A percentile compares a stretch with the other conserved stretches of the same genome.
Evolutionary conservation across 208 protist species (phyloP).

Genomic region (Blastocrithidia nonstop): DNA sequence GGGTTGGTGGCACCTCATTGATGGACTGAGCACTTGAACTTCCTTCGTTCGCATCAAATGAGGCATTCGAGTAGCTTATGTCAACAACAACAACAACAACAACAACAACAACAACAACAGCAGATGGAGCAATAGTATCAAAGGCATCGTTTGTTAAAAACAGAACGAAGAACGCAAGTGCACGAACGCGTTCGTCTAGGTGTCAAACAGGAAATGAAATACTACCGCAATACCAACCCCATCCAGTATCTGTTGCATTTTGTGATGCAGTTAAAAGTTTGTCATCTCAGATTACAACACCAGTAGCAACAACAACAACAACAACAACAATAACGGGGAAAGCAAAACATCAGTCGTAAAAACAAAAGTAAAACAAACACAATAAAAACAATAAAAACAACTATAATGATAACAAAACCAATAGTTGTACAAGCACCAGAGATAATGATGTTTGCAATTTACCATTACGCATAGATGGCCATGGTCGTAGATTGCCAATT

Average conservation of each 20-base stretch:
- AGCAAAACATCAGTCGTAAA: too few species aligned
- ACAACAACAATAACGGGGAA: slow-evolving; percentile 6
- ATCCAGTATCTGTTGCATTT: slow-evolving; percentile 55
- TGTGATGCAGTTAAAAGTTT: slow-evolving; percentile 26
- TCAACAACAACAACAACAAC: neutral
- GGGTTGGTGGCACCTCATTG: slow-evolving; percentile 31
- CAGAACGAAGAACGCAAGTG: too few species aligned
- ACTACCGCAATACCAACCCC: too few species aligned
- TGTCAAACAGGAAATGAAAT: too few species aligned
- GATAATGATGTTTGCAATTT: too few species aligned
- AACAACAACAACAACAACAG: neutral
- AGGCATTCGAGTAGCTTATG: too few species aligned
- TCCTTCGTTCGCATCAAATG: slow-evolving; percentile 5
- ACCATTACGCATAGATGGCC: slow-evolving; percentile 29
- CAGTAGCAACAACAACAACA: slow-evolving; percentile 8
- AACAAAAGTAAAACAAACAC: slow-evolving; percentile 1
- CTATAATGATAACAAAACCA: too few species aligned
- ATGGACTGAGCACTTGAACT: slow-evolving; percentile 57
- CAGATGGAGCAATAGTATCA: too few species aligned
- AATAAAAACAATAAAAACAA: slow-evolving; percentile 1
- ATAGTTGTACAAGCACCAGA: too few species aligned
- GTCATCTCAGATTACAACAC: too few species aligned
- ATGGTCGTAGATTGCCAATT: slow-evolving; percentile 34
- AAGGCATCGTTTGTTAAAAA: too few species aligned
- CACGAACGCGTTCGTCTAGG: too few species aligned